These are phyloP conservation scores for Conoideocrella luteorostrata DNA, from an alignment of 2,329 filamentous ascomycete genomes.

Conservation along the genomic window DNA sequence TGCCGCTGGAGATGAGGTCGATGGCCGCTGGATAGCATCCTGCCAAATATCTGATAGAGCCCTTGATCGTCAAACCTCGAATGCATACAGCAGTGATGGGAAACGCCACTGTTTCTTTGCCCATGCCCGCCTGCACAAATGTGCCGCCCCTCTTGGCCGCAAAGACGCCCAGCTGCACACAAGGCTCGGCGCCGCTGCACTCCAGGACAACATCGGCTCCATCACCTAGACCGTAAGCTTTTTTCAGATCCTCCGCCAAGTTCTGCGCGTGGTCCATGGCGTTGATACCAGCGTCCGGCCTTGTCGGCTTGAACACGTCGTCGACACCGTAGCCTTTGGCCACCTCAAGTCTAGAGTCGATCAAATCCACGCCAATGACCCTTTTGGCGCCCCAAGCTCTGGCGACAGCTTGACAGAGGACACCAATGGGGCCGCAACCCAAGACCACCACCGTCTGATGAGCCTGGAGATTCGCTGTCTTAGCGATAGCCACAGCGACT, in stretches of 20 bases:
- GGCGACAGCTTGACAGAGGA: conserved; percentile 6
- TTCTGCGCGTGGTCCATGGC: too few relatives aligned
- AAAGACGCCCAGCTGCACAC: conserved; percentile 12
- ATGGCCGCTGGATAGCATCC: conserved; percentile 45
- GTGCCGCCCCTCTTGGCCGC: conserved; percentile 40
- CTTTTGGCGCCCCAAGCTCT: conserved; percentile 24
- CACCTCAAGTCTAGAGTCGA: conserved; percentile 18
- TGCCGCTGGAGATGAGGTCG: conserved; percentile 41
- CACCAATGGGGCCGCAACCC: conserved; percentile 4
- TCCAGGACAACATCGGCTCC: conserved; percentile 12
- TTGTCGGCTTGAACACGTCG: conserved; percentile 4
- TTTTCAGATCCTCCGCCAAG: background rate
- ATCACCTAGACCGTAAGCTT: background rate
- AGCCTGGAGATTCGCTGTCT: conserved; percentile 13
- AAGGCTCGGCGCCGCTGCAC: conserved; percentile 15
- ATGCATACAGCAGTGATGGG: conserved; percentile 45
- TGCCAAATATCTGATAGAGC: conserved; percentile 43
- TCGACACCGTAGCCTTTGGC: conserved; percentile 18
- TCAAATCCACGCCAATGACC: conserved; percentile 18
- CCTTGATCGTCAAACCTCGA: conserved; percentile 40
- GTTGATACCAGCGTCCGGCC: too few relatives aligned
- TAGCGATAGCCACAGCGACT: conserved; percentile 43
- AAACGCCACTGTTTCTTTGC: conserved; percentile 44
- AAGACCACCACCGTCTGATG: conserved; percentile 19
- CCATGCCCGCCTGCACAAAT: conserved; percentile 52